Evolutionary conservation across 768 basidiomycete genomes (phyloP).

Genomic region (Sutorius australiensis): DNA sequence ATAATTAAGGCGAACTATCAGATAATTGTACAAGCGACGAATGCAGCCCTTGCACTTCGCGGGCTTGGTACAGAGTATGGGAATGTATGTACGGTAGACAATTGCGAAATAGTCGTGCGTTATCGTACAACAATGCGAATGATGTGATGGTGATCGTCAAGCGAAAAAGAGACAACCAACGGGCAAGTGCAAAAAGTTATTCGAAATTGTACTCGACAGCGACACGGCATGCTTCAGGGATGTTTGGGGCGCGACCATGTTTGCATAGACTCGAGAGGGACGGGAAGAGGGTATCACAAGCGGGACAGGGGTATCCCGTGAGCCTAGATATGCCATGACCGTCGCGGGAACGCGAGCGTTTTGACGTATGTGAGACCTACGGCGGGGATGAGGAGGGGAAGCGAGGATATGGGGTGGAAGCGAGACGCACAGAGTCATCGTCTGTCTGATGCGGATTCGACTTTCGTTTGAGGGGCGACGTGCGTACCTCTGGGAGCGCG

Average conservation of each 20-base stretch:
- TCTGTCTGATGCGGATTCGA: conserved; percentile 36
- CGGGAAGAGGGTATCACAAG: conserved; percentile 66
- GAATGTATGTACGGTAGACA: conserved; percentile 25
- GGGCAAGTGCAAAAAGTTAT: conserved; percentile 15
- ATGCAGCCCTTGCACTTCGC: conserved; percentile 16
- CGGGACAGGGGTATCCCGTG: conserved; percentile 63
- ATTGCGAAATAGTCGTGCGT: conserved; percentile 26
- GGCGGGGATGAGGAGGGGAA: conserved; percentile 14
- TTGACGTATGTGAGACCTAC: conserved; percentile 52
- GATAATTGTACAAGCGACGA: conserved; percentile 28
- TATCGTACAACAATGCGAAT: conserved; percentile 30
- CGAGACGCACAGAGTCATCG: conserved; percentile 39
- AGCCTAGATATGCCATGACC: conserved; percentile 38
- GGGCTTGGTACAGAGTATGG: conserved; percentile 18
- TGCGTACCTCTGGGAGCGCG: conserved; percentile 13
- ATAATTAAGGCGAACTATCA: conserved; percentile 31
- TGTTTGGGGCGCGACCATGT: conserved; percentile 51
- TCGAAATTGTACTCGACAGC: conserved; percentile 78
- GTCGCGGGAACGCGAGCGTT: conserved; percentile 50
- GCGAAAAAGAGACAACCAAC: background rate
- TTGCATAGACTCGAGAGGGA: conserved; percentile 55
- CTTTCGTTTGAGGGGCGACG: conserved; percentile 48
- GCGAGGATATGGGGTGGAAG: background rate
- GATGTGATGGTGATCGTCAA: conserved; percentile 18
- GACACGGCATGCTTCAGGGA: conserved; percentile 67